Conservation (phyloP, 2,329 filamentous ascomycete genomes). For the Aureobasidium leucospermi region DNA sequence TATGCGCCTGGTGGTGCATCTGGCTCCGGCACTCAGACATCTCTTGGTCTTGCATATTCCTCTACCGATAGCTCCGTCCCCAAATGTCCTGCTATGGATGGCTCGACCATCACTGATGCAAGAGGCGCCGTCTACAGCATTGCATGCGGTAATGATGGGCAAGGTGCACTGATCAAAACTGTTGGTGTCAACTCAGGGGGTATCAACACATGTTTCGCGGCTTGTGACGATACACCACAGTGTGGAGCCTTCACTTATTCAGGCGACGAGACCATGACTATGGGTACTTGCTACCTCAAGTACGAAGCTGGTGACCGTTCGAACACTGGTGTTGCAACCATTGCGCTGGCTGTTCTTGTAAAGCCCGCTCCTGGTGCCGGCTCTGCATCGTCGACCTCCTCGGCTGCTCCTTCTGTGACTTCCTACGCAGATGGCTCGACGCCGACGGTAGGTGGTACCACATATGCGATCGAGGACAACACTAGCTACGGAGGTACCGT, state of each 20-base stretch:
- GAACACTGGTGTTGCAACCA: neutral
- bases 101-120: slow-evolving; percentile 10
- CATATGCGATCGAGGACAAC: no score
- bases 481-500: no score
- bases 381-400: neutral
- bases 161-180: neutral
- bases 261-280: slow-evolving; percentile 14
- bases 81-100: slow-evolving; percentile 15
- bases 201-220: slow-evolving; percentile 8
- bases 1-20: no score
- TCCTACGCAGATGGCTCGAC: no score
- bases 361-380: neutral
- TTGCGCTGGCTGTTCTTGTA: neutral
- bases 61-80: slow-evolving; percentile 1
- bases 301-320: neutral
- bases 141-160: slow-evolving; percentile 5
- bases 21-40: no score
- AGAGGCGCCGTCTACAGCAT: slow-evolving; percentile 16
- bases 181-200: neutral
- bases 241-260: slow-evolving; percentile 20
- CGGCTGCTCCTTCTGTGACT: no score
- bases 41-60: no score
- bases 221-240: no score
- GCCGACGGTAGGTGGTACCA: no score
- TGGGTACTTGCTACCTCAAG: slow-evolving; percentile 14